Conservation (phyloP, 129 eudicot species). For the Chrysanthemum seticuspe region DNA sequence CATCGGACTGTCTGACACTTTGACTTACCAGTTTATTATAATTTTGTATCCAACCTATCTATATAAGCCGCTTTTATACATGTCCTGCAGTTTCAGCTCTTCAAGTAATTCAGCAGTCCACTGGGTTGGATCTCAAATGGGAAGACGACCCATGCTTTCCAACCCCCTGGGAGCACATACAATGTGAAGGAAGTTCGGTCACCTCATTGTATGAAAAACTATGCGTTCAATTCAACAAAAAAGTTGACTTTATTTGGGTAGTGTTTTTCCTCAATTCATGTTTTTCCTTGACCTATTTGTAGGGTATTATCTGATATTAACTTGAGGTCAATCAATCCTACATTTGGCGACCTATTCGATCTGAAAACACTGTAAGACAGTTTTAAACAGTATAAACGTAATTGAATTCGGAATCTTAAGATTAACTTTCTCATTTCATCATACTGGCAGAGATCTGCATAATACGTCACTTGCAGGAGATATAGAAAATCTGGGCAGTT, state of each 20-base stretch:
- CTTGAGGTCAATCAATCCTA: constrained; percentile 85
- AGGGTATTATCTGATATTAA: constrained; percentile 67
- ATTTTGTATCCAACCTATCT: background rate
- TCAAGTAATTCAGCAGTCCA: constrained; percentile 75
- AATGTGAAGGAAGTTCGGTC: constrained; percentile 68
- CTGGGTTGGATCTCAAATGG: constrained; percentile 85
- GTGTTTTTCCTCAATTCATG: background rate
- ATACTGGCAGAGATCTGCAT: constrained; percentile 71
- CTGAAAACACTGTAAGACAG: constrained; percentile 69
- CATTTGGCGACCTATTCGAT: constrained; percentile 71
- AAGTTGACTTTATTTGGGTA: background rate
- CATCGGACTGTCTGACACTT: background rate
- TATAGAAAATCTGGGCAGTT: constrained; percentile 77
- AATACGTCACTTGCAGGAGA: constrained; percentile 86
- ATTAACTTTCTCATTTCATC: constrained; percentile 14
- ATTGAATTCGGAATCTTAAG: background rate
- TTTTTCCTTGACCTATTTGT: constrained; percentile 17
- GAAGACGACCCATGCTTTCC: constrained; percentile 95
- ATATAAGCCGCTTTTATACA: constrained; percentile 16
- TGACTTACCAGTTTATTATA: background rate
- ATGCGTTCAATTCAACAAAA: background rate
- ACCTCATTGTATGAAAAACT: constrained; percentile 61
- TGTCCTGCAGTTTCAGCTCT: constrained; percentile 79
- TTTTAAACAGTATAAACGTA: constrained; percentile 10
- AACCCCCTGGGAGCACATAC: constrained; percentile 72